Conservation (phyloP, 2,329 filamentous ascomycete genomes). For the Eutypella sp. region DNA sequence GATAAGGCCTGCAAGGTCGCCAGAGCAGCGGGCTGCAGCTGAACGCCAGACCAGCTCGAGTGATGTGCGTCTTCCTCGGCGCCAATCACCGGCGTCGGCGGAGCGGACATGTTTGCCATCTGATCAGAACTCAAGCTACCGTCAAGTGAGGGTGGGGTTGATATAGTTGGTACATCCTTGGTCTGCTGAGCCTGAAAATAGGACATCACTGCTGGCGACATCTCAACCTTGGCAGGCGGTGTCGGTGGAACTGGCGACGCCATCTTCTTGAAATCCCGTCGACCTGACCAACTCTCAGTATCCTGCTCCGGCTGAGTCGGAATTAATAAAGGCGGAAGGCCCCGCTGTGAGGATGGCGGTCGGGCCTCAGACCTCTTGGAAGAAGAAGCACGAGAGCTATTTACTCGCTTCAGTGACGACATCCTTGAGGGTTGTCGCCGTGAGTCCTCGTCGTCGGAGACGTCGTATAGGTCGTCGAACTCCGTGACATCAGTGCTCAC, state of each 20-base stretch:
- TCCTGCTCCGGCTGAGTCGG: constrained; percentile 33
- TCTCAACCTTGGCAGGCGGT: constrained; percentile 62
- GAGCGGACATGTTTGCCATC: constrained; percentile 75
- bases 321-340: constrained; percentile 49
- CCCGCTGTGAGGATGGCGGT: constrained; percentile 33
- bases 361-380: constrained; percentile 34
- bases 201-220: constrained; percentile 70
- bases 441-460: constrained; percentile 70
- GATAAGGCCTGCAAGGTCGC: constrained; percentile 74
- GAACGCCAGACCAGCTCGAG: constrained; percentile 66
- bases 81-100: constrained; percentile 72
- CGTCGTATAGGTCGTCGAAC: constrained; percentile 84
- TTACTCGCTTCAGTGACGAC: constrained; percentile 31
- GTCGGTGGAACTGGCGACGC: constrained; percentile 58
- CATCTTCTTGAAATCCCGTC: constrained; percentile 41
- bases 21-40: constrained; percentile 74
- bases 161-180: constrained; percentile 65
- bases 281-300: constrained; percentile 41
- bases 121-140: constrained; percentile 87
- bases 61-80: constrained; percentile 49
- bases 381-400: constrained; percentile 31
- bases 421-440: constrained; percentile 39
- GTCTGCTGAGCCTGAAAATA: constrained; percentile 61
- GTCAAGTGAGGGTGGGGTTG: constrained; percentile 82
- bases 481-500: constrained; percentile 62